phyloP scores from a whole-genome alignment of 805 yeast genomes.

The Cyberlindnera petersonii region DNA sequence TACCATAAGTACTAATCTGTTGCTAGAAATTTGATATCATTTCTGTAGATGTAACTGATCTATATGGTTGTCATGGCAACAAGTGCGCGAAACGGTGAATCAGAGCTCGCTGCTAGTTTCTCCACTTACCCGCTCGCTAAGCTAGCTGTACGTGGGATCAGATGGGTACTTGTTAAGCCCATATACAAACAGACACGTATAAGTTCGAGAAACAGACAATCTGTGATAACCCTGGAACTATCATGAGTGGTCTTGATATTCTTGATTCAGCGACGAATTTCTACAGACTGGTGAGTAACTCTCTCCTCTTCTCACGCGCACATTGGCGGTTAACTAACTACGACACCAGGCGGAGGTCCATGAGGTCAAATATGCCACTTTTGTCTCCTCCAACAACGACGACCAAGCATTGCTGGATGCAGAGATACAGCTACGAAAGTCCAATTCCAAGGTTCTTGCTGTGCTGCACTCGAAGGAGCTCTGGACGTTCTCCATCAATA shows the following conservation, averaged over 20 bases:
- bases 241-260: conserved; percentile 16
- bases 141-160: too few relatives aligned
- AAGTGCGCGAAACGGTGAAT: neutral
- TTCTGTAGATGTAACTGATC: neutral
- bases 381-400: conserved; percentile 21
- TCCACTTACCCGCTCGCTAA: neutral
- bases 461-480: conserved; percentile 38
- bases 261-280: conserved; percentile 19
- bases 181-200: too few relatives aligned
- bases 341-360: conserved; percentile 12
- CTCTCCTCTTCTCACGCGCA: neutral
- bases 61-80: neutral
- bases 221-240: too few relatives aligned
- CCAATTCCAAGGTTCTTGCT: conserved; percentile 34
- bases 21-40: neutral
- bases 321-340: neutral
- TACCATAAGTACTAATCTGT: too few relatives aligned
- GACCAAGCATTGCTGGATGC: conserved; percentile 41
- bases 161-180: too few relatives aligned
- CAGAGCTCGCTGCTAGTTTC: neutral
- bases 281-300: conserved; percentile 26
- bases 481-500: conserved; percentile 42
- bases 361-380: conserved; percentile 21
- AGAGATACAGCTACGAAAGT: conserved; percentile 35
- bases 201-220: too few relatives aligned